Evolutionary conservation across 306 rosid species (phyloP).

Genomic region (Quillaja saponaria): DNA sequence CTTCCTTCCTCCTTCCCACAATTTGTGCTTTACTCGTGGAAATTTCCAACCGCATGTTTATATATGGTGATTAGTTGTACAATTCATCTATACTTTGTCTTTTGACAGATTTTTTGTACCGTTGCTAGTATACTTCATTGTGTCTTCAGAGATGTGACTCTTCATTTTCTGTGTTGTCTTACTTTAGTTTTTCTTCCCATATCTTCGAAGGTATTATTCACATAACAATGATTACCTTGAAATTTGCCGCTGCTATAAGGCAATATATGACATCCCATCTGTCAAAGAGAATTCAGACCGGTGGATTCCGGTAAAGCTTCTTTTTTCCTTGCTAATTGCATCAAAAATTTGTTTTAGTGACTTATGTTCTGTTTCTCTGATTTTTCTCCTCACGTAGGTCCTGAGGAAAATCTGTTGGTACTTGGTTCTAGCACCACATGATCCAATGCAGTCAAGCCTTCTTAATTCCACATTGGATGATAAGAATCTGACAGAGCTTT

Average conservation of each 20-base stretch:
- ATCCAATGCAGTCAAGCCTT: slow-evolving; percentile 95
- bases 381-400: slow-evolving; percentile 41
- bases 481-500: slow-evolving; percentile 78
- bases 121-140: background rate
- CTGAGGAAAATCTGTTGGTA: slow-evolving; percentile 90
- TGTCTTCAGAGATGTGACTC: background rate
- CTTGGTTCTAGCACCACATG: slow-evolving; percentile 79
- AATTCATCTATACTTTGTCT: slow-evolving; percentile 2
- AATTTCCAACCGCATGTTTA: background rate
- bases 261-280: slow-evolving; percentile 82
- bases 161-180: slow-evolving; percentile 5
- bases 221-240: slow-evolving; percentile 86
- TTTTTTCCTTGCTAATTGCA: background rate
- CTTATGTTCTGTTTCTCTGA: slow-evolving; percentile 14
- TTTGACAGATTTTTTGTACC: background rate
- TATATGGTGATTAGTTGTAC: slow-evolving; percentile 3
- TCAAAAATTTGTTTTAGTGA: background rate
- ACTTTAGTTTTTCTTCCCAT: slow-evolving; percentile 9
- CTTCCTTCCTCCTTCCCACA: slow-evolving; percentile 5
- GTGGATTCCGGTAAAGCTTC: slow-evolving; percentile 64
- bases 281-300: slow-evolving; percentile 67
- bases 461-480: slow-evolving; percentile 88
- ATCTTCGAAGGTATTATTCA: slow-evolving; percentile 59
- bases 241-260: slow-evolving; percentile 83
- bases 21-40: background rate